phyloP scores from a whole-genome alignment of 2,329 filamentous ascomycete species.

The Colletotrichum sublineola region DNA sequence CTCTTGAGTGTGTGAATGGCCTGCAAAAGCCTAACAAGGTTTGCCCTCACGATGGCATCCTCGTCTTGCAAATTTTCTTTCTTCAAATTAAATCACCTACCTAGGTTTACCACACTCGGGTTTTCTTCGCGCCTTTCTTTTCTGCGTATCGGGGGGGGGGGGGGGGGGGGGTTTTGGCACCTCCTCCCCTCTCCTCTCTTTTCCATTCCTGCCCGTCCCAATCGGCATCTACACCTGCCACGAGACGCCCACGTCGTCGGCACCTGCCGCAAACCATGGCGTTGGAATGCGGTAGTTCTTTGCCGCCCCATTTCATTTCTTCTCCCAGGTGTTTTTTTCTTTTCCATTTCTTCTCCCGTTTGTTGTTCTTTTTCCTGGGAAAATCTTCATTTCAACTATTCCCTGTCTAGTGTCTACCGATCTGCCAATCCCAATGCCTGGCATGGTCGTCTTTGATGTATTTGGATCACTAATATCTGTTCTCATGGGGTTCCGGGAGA shows the following conservation, averaged over 20 bases:
- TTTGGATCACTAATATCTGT: slow-evolving; percentile 29
- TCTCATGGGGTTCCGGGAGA: slow-evolving; percentile 14
- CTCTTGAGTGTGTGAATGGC: background rate
- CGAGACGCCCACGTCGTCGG: slow-evolving; percentile 6
- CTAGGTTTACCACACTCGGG: background rate
- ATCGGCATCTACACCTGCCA: slow-evolving; percentile 14
- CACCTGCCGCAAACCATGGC: slow-evolving; percentile 19
- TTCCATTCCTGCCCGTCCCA: background rate
- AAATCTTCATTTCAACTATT: slow-evolving; percentile 26
- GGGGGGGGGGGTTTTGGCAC: no score
- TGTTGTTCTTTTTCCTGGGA: background rate
- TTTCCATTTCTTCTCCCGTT: background rate
- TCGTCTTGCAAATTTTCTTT: slow-evolving; percentile 11
- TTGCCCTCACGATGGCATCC: slow-evolving; percentile 14
- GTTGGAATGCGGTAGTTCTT: slow-evolving; percentile 1
- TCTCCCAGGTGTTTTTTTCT: background rate
- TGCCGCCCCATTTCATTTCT: slow-evolving; percentile 16
- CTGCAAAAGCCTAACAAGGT: slow-evolving; percentile 17
- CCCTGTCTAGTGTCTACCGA: slow-evolving; percentile 14
- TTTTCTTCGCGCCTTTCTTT: background rate
- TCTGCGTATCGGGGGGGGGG: background rate
- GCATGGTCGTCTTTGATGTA: slow-evolving; percentile 11
- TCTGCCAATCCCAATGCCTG: background rate
- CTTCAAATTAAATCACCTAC: background rate
- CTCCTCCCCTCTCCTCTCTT: background rate